These are phyloP conservation scores for Chalciporus pseudorubinellus DNA, from an alignment of 768 basidiomycete species.

Conservation along the genomic window DNA sequence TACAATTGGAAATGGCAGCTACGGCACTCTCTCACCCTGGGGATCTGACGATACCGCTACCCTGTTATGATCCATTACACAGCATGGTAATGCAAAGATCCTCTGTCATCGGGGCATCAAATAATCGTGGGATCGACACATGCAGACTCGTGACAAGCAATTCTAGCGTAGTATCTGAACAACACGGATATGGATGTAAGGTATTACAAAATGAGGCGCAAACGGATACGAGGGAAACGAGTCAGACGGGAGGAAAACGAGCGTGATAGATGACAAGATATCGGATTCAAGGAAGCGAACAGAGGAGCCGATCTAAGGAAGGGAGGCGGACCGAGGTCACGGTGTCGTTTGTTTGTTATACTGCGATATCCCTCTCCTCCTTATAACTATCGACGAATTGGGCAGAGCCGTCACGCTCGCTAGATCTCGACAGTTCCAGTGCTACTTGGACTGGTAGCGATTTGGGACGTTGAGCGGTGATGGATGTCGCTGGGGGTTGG, in stretches of 20 bases:
- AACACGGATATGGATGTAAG: background rate
- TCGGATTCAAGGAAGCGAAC: too few relatives aligned
- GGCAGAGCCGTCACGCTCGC: constrained; percentile 1
- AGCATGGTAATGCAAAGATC: too few relatives aligned
- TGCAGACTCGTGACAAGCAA: background rate
- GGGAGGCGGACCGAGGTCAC: background rate
- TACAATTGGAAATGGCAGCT: too few relatives aligned
- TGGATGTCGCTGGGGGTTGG: background rate
- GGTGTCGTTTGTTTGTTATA: constrained; percentile 1
- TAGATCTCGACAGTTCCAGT: constrained; percentile 5
- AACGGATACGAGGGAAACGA: background rate
- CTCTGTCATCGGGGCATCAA: background rate
- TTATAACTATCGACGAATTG: constrained; percentile 11
- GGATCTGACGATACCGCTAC: too few relatives aligned
- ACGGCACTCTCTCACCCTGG: background rate
- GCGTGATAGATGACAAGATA: background rate
- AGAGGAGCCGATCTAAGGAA: background rate
- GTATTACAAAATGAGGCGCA: background rate
- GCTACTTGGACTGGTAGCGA: constrained; percentile 16
- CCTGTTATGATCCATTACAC: too few relatives aligned
- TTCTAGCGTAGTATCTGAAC: background rate
- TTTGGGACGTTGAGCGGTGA: background rate
- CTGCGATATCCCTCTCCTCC: background rate
- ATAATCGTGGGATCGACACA: background rate
- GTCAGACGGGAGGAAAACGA: background rate